phyloP scores from a whole-genome alignment of 164 flowering plant genomes.

The Kalanchoe fedtschenkoi region DNA sequence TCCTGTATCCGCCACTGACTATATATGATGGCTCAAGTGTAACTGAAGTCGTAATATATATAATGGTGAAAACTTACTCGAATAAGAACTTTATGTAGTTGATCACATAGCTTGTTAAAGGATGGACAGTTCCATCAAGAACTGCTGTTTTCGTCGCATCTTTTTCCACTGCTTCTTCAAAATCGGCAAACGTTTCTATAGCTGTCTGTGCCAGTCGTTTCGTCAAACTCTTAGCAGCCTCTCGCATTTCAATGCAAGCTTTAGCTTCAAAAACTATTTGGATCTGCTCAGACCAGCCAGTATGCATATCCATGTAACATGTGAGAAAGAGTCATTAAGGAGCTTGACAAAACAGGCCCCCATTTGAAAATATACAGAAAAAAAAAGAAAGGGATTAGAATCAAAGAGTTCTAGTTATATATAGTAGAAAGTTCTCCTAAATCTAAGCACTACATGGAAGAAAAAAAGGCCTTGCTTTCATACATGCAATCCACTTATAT shows the following conservation, averaged over 20 bases:
- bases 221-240: conserved; percentile 65
- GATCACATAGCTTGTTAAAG: conserved; percentile 91
- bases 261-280: conserved; percentile 65
- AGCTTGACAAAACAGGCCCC: background rate
- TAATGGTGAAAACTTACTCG: conserved; percentile 50
- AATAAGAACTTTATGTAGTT: conserved; percentile 87
- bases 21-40: too few relatives aligned
- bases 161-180: conserved; percentile 97
- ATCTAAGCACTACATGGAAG: background rate
- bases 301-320: background rate
- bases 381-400: background rate
- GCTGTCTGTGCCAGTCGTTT: conserved; percentile 94
- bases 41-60: background rate
- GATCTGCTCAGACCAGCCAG: conserved; percentile 30
- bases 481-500: background rate
- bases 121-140: conserved; percentile 94
- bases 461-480: background rate
- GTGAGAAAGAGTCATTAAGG: background rate
- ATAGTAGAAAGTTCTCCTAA: background rate
- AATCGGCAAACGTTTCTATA: conserved; percentile 86
- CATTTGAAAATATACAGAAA: background rate
- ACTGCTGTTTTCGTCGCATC: conserved; percentile 96
- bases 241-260: conserved; percentile 75
- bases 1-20: too few relatives aligned
- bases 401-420: background rate